Evolutionary conservation across 208 protist species (phyloP).

Genomic region (Wallacemonas sp.): DNA sequence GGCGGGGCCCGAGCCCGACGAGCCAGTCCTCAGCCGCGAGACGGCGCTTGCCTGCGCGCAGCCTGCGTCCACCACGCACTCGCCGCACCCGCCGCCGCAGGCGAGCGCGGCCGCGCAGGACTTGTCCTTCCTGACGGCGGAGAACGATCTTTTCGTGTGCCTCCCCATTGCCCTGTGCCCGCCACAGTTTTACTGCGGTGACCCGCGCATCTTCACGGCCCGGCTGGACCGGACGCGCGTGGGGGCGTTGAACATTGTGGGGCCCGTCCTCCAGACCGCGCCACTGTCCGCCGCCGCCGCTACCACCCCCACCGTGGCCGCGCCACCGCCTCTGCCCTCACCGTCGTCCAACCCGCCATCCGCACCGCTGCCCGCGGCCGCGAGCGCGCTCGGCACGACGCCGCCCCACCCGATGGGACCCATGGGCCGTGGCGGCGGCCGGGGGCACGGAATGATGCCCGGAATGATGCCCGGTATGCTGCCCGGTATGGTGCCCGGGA

Average conservation of each 20-base stretch:
- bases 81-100: background rate
- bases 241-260: conserved; percentile 27
- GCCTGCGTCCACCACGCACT: no score
- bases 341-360: no score
- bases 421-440: no score
- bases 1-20: no score
- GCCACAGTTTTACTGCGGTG: conserved; percentile 25
- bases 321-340: background rate
- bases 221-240: conserved; percentile 24
- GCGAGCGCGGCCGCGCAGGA: background rate
- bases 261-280: conserved; percentile 13
- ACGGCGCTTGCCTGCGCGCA: no score
- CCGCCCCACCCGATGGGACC: no score
- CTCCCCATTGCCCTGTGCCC: conserved; percentile 35
- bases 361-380: no score
- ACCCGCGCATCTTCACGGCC: conserved; percentile 27
- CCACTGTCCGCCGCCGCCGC: conserved; percentile 1
- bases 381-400: no score
- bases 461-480: background rate
- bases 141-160: conserved; percentile 33
- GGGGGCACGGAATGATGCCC: background rate
- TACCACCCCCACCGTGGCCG: background rate
- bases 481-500: background rate
- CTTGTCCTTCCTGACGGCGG: background rate
- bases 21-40: no score